phyloP scores from a whole-genome alignment of 371 early-diverging fungal species.

The Circinella umbellata region DNA sequence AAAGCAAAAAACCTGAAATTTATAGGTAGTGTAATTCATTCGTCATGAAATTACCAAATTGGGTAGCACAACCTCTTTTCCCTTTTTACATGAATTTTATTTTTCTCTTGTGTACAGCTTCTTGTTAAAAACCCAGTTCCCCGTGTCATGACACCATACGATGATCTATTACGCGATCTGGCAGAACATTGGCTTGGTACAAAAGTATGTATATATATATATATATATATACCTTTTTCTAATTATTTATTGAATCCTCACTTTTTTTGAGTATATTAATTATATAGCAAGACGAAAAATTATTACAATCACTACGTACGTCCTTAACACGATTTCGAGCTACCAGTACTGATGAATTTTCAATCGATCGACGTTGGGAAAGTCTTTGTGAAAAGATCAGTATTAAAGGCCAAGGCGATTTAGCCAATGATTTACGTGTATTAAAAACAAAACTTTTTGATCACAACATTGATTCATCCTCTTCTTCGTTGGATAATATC shows the following conservation, averaged over 20 bases:
- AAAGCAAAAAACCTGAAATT: too few relatives aligned
- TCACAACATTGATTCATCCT: background rate
- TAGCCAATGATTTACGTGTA: slow-evolving; percentile 9
- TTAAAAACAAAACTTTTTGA: slow-evolving; percentile 13
- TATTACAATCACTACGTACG: background rate
- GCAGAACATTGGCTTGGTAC: background rate
- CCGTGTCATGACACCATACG: background rate
- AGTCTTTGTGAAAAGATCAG: slow-evolving; percentile 25
- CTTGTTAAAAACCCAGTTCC: background rate
- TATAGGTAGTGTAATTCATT: too few relatives aligned
- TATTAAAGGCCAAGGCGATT: slow-evolving; percentile 19
- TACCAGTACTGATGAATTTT: slow-evolving; percentile 16
- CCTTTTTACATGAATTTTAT: background rate
- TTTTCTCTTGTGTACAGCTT: background rate
- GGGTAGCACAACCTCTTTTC: background rate
- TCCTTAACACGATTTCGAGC: background rate
- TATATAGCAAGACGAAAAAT: background rate
- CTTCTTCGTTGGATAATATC: background rate
- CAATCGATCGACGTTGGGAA: slow-evolving; percentile 20
- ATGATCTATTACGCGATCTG: background rate
- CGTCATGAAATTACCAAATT: background rate
- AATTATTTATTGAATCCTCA: background rate
- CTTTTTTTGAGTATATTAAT: too few relatives aligned
- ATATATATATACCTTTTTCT: background rate
- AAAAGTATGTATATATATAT: background rate